Evolutionary conservation across 495 filamentous ascomycete genomes (phyloP), one percentile per base, ranked within the genome.

Genomic region (Aspergillus bridgeri): DNA sequence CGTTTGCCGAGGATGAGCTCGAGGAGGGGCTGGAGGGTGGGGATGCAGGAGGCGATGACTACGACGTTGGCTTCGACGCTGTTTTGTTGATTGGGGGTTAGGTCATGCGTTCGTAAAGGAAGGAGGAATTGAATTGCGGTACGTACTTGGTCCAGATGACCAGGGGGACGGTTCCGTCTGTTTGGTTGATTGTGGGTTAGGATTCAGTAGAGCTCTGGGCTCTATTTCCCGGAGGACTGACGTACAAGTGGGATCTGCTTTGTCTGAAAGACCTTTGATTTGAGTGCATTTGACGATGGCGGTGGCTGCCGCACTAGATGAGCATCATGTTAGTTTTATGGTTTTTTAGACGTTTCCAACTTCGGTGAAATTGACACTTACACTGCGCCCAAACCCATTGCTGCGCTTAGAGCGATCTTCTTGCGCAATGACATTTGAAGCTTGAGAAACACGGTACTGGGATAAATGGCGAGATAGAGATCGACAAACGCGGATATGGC

Each of bases 61-160:
- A 76, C 71, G 54, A 75, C 61, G 63, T 76, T 59, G 56, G 74
- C 67, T 64, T 77, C 75, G 51, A 77, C 63, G 42, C 73, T 75
- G 49, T 15, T 38, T 38, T 33, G 7, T 38, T 13, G 33, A 3
- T 15, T 38, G 3, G 8, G 2, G 56, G 27, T 23, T 23, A 48
- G 15, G 1, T 45, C 2, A 22, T 9, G 45, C 42, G 47, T 25
- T 5, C 3, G 2, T 19, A 25, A 15, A 56, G 20, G 27, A 3
- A 22, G 15, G 6, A 6, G 11, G 29, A 27, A 44, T 54, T 5
- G 0, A 27, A 44, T 54, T 5, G 0, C 6, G 29, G 2, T 38
- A 38, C 33, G 33, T 65, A 74, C 71, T 69, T 75, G 27, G 72
- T 74, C 72, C 71, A 75, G 18, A 74, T 61, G 18, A 70, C 65